These are phyloP conservation scores for Plasmodium chabaudi DNA, from an alignment of 169 alveolate species.

Conservation along the genomic window DNA sequence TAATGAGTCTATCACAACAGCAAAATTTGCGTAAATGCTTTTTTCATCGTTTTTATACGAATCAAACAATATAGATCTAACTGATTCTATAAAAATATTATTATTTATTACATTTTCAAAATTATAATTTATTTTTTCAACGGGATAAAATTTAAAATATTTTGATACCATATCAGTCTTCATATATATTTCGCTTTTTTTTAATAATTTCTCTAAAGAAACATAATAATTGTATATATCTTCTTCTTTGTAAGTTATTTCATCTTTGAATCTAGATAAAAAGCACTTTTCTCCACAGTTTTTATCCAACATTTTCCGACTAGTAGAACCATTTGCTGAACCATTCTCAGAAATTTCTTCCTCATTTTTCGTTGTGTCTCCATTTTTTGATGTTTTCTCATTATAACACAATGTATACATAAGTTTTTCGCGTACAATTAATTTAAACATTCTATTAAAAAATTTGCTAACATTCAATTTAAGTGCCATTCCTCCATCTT, in stretches of 20 bases:
- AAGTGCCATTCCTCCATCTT: neutral
- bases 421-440: slow-evolving; percentile 42
- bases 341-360: neutral
- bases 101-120: slow-evolving; percentile 12
- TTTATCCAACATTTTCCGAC: neutral
- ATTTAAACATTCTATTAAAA: slow-evolving; percentile 33
- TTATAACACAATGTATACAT: slow-evolving; percentile 22
- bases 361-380: neutral
- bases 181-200: slow-evolving; percentile 1
- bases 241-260: neutral
- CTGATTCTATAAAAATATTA: slow-evolving; percentile 39
- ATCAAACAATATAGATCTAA: slow-evolving; percentile 48
- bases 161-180: slow-evolving; percentile 22
- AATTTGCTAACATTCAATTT: neutral
- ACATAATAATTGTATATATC: slow-evolving; percentile 38
- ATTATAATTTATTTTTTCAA: neutral
- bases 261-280: neutral
- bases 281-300: neutral
- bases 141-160: slow-evolving; percentile 42
- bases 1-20: slow-evolving; percentile 44
- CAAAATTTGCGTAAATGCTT: slow-evolving; percentile 21
- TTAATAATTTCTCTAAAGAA: slow-evolving; percentile 33
- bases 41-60: slow-evolving; percentile 14
- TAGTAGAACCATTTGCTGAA: too few relatives aligned
- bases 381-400: neutral